Evolutionary conservation across 768 basidiomycete genomes (phyloP).

Genomic region (Mycena polygramma): DNA sequence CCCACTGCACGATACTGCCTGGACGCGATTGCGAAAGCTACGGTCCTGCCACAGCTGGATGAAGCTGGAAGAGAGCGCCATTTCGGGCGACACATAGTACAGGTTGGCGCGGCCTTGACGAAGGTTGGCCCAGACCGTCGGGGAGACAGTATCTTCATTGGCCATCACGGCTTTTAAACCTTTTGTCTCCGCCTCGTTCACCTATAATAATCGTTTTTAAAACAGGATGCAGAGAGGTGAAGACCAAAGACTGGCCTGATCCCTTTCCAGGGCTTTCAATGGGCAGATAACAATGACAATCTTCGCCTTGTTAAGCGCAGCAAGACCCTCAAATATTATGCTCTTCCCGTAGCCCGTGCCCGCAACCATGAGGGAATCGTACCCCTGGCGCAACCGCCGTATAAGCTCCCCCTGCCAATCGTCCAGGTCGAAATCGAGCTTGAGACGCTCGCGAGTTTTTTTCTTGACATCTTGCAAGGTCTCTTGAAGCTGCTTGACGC

Average conservation of each 20-base stretch:
- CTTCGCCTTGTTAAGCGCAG: constrained; percentile 22
- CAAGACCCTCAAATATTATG: constrained; percentile 33
- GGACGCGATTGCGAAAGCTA: not conserved
- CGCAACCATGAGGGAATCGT: constrained; percentile 18
- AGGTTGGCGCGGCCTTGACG: constrained; percentile 12
- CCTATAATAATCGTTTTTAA: constrained; percentile 21
- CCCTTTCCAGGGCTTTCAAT: constrained; percentile 37
- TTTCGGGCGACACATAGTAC: constrained; percentile 12
- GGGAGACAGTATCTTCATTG: constrained; percentile 19
- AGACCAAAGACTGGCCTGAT: constrained; percentile 32
- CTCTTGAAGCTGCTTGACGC: constrained; percentile 10
- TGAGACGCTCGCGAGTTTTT: not conserved
- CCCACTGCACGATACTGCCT: constrained; percentile 11
- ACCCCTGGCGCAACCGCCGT: constrained; percentile 3
- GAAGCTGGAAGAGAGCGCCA: constrained; percentile 15
- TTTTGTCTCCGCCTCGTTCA: constrained; percentile 6
- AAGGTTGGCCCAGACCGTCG: constrained; percentile 3
- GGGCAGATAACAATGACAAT: constrained; percentile 36
- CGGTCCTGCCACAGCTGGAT: constrained; percentile 17
- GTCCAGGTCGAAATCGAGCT: constrained; percentile 5
- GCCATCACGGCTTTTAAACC: not conserved
- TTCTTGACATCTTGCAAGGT: constrained; percentile 6
- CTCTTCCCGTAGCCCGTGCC: constrained; percentile 38
- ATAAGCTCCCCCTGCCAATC: constrained; percentile 13
- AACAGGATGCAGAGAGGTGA: not conserved